These are phyloP conservation scores for Rhododendron kiyosumense DNA, from an alignment of 148 eudicot genomes.

Conservation along the genomic window DNA sequence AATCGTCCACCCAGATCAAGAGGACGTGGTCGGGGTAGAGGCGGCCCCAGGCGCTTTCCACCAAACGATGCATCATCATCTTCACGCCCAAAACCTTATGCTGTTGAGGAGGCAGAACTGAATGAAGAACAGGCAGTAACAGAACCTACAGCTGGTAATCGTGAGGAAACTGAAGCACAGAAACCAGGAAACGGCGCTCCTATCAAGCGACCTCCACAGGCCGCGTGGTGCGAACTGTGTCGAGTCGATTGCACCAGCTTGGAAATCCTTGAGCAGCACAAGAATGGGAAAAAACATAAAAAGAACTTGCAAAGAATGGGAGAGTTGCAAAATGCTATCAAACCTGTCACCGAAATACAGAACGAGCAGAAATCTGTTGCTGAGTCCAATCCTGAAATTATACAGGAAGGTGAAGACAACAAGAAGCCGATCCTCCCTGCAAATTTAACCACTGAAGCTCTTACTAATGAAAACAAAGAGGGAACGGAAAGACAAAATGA, in stretches of 20 bases:
- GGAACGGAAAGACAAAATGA: conserved; percentile 8
- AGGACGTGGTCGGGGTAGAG: conserved; percentile 26
- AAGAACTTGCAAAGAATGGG: conserved; percentile 32
- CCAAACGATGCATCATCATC: conserved; percentile 20
- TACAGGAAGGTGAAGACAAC: conserved; percentile 10
- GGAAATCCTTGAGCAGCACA: conserved; percentile 70
- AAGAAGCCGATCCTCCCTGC: conserved; percentile 8
- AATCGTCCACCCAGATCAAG: conserved; percentile 13
- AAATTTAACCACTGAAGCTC: conserved; percentile 15
- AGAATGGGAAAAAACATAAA: conserved; percentile 62
- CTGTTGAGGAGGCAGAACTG: not conserved
- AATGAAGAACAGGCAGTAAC: not conserved
- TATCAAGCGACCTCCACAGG: conserved; percentile 16
- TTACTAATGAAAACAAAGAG: conserved; percentile 13
- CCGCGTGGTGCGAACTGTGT: conserved; percentile 65
- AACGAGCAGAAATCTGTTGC: conserved; percentile 6
- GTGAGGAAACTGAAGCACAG: not conserved
- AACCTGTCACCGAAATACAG: conserved; percentile 10
- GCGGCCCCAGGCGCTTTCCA: not conserved
- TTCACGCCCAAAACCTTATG: conserved; percentile 15
- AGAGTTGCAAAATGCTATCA: conserved; percentile 8
- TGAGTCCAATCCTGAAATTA: conserved; percentile 14
- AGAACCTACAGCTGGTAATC: conserved; percentile 13
- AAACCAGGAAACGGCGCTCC: conserved; percentile 16
- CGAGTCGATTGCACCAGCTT: conserved; percentile 57